Evolutionary conservation across 176 grass and related monocot genomes (phyloP).

Genomic region (Cocos nucifera): DNA sequence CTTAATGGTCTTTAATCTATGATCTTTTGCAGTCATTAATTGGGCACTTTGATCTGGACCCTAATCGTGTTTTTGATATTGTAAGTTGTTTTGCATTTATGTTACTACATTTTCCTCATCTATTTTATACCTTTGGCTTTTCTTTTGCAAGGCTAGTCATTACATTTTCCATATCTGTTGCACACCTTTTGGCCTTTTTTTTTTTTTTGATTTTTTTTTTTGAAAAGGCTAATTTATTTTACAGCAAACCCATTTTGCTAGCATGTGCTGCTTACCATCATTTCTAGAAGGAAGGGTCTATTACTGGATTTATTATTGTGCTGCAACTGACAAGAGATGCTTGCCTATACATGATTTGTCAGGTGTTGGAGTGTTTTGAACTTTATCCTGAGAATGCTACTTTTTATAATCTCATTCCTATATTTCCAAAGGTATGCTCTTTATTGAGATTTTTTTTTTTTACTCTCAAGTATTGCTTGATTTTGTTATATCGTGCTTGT

Average conservation of each 20-base stretch:
- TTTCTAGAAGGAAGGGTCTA: too few relatives aligned
- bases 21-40: slow-evolving; percentile 74
- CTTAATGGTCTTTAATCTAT: slow-evolving; percentile 1
- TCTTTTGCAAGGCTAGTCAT: too few relatives aligned
- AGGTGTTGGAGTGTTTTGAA: slow-evolving; percentile 97
- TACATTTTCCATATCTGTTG: too few relatives aligned
- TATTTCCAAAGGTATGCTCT: slow-evolving; percentile 86
- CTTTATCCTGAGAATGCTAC: slow-evolving; percentile 73
- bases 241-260: too few relatives aligned
- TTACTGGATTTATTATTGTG: too few relatives aligned
- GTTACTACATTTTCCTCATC: neutral
- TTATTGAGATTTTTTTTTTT: slow-evolving; percentile 7
- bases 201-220: too few relatives aligned
- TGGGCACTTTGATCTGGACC: slow-evolving; percentile 97
- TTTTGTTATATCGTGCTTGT: slow-evolving; percentile 13
- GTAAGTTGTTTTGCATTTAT: slow-evolving; percentile 45
- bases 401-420: slow-evolving; percentile 88
- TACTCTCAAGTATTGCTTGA: slow-evolving; percentile 7
- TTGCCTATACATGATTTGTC: neutral
- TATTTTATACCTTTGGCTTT: too few relatives aligned
- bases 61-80: slow-evolving; percentile 98
- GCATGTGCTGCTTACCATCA: too few relatives aligned
- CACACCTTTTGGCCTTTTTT: too few relatives aligned
- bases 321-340: too few relatives aligned
- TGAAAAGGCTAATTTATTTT: too few relatives aligned